Conservation (phyloP, 306 rosid species). For the Dryas octopetala region DNA sequence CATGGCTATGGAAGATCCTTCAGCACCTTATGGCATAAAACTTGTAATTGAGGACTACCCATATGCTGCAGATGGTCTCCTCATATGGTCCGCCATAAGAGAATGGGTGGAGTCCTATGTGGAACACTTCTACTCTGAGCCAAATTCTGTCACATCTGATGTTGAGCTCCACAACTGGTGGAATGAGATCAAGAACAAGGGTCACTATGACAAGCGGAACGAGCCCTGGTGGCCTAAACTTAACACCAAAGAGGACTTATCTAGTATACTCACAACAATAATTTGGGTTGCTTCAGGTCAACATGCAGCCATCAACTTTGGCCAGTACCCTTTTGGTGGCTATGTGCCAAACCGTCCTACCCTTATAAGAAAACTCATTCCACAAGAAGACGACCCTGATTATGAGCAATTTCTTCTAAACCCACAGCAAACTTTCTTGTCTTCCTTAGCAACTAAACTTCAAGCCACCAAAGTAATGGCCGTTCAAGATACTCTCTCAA, state of each 20-base stretch:
- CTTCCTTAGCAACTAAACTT: conserved; percentile 89
- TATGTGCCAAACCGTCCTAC: conserved; percentile 95
- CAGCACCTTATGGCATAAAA: conserved; percentile 68
- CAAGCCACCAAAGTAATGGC: conserved; percentile 99
- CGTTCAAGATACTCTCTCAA: conserved; percentile 85
- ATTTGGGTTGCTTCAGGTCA: conserved; percentile 96
- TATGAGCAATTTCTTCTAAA: conserved; percentile 62
- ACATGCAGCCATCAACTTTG: conserved; percentile 94
- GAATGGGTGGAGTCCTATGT: conserved; percentile 89
- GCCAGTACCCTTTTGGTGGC: conserved; percentile 97
- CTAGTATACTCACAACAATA: conserved; percentile 62
- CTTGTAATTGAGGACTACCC: conserved; percentile 94
- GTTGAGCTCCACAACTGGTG: conserved; percentile 90
- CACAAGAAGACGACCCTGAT: conserved; percentile 60
- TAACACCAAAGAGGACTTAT: conserved; percentile 62
- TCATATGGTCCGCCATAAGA: conserved; percentile 88
- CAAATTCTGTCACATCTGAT: conserved; percentile 60
- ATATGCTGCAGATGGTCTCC: conserved; percentile 91
- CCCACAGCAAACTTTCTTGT: conserved; percentile 69
- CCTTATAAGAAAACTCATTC: conserved; percentile 78
- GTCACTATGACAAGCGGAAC: conserved; percentile 74
- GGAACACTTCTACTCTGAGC: conserved; percentile 60
- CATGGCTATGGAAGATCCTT: conserved; percentile 85
- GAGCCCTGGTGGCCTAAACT: conserved; percentile 98
- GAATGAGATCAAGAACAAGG: conserved; percentile 79